A percentile compares a stretch with the other conserved stretches of the same genome.
These are phyloP conservation scores for Nyssa sinensis DNA, from an alignment of 148 eudicot species.

Conservation along the genomic window DNA sequence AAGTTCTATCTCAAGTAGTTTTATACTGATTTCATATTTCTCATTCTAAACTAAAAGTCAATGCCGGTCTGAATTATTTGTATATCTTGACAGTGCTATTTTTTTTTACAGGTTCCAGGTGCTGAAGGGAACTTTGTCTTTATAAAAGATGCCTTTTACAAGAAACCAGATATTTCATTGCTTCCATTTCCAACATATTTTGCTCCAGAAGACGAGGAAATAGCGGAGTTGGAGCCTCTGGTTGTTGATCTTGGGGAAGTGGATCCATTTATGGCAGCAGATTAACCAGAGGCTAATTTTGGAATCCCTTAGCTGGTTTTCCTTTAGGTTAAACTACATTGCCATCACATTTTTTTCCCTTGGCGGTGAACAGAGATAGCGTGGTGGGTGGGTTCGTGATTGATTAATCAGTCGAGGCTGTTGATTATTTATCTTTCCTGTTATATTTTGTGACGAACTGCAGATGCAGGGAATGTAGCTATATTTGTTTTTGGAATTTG, in stretches of 20 bases:
- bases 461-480: conserved; percentile 12
- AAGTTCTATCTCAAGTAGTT: not conserved
- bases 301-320: conserved; percentile 9
- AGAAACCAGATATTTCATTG: conserved; percentile 57
- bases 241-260: conserved; percentile 84
- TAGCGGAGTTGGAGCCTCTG: conserved; percentile 52
- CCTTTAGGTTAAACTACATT: conserved; percentile 4
- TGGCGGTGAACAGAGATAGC: conserved; percentile 10
- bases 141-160: conserved; percentile 72
- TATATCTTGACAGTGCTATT: not conserved
- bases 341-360: not conserved
- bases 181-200: conserved; percentile 92
- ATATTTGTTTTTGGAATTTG: not conserved
- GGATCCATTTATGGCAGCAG: conserved; percentile 96
- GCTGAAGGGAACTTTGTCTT: conserved; percentile 89
- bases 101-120: conserved; percentile 68
- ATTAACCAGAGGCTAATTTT: conserved; percentile 14
- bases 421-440: conserved; percentile 9
- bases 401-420: not conserved
- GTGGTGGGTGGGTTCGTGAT: conserved; percentile 17
- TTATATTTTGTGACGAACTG: not conserved
- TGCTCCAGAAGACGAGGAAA: conserved; percentile 67
- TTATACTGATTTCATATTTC: not conserved
- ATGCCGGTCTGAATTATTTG: not conserved
- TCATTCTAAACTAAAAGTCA: not conserved